Evolutionary conservation across 108 stramenopile species (phyloP).

Genomic region (Fragilariopsis cylindrus): DNA sequence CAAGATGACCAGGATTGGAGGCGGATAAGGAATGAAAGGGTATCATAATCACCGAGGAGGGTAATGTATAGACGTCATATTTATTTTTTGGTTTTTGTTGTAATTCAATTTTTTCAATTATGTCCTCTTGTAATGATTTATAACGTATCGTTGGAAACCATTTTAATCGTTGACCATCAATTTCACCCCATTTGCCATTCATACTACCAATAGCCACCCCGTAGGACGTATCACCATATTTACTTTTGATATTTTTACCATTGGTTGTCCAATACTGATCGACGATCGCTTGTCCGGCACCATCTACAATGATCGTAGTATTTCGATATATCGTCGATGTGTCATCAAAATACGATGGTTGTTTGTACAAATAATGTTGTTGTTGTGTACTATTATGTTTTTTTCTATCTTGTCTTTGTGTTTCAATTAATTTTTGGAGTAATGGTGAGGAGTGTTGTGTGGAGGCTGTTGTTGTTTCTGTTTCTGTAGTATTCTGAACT

Average conservation of each 20-base stretch:
- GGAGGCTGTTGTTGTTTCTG: neutral
- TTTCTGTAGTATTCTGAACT: neutral
- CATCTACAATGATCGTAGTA: neutral
- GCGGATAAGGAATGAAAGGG: slow-evolving; percentile 66
- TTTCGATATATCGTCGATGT: slow-evolving; percentile 4
- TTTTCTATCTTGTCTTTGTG: neutral
- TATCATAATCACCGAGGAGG: slow-evolving; percentile 39
- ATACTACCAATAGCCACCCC: slow-evolving; percentile 52
- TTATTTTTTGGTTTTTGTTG: neutral
- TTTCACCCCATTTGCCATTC: slow-evolving; percentile 56
- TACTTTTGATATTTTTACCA: neutral
- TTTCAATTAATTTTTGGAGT: neutral
- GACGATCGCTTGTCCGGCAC: neutral
- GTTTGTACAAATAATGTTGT: neutral
- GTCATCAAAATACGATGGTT: slow-evolving; percentile 1
- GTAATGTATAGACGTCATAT: slow-evolving; percentile 38
- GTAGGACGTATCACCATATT: neutral
- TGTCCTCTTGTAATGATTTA: neutral
- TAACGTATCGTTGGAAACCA: slow-evolving; percentile 46
- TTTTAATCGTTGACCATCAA: slow-evolving; percentile 33
- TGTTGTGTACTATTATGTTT: neutral
- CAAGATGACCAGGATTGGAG: slow-evolving; percentile 54
- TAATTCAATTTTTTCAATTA: neutral
- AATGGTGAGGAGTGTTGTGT: neutral
- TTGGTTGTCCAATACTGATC: neutral